A percentile compares a stretch with the other conserved stretches of the same genome.
phyloP scores from a whole-genome alignment of 805 yeast species.

The Crinitomyces ghanaensis region DNA sequence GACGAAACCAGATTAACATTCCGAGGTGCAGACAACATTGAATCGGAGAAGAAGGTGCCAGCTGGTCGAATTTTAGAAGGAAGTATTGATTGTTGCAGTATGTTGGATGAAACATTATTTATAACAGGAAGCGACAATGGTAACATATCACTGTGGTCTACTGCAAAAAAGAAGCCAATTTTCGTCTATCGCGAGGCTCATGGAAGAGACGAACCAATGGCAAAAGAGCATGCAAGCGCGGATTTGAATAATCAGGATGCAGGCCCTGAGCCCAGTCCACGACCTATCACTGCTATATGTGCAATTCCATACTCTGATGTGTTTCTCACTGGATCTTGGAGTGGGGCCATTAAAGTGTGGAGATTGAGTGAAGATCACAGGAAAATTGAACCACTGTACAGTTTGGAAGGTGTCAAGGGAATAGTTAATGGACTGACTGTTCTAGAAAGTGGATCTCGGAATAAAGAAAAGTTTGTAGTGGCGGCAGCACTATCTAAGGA shows the following conservation, averaged over 20 bases:
- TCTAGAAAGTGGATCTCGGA: conserved; percentile 18
- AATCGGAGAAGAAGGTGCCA: conserved; percentile 4
- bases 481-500: conserved; percentile 70
- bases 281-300: conserved; percentile 71
- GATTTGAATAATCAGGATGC: conserved; percentile 13
- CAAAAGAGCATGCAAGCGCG: conserved; percentile 42
- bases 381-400: conserved; percentile 45
- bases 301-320: conserved; percentile 79
- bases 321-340: conserved; percentile 82
- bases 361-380: conserved; percentile 54
- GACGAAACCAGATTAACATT: conserved; percentile 92
- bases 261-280: conserved; percentile 66
- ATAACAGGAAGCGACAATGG: conserved; percentile 96
- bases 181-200: conserved; percentile 62
- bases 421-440: conserved; percentile 29
- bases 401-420: conserved; percentile 53
- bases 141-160: conserved; percentile 77
- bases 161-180: conserved; percentile 80
- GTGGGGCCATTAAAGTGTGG: conserved; percentile 74
- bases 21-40: conserved; percentile 62
- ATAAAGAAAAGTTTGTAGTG: conserved; percentile 37
- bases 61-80: conserved; percentile 43
- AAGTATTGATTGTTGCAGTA: conserved; percentile 75
- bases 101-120: conserved; percentile 88
- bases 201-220: conserved; percentile 46